Evolutionary conservation across 2,329 filamentous ascomycete genomes (phyloP).

Genomic region (Thermomyces lanuginosus): DNA sequence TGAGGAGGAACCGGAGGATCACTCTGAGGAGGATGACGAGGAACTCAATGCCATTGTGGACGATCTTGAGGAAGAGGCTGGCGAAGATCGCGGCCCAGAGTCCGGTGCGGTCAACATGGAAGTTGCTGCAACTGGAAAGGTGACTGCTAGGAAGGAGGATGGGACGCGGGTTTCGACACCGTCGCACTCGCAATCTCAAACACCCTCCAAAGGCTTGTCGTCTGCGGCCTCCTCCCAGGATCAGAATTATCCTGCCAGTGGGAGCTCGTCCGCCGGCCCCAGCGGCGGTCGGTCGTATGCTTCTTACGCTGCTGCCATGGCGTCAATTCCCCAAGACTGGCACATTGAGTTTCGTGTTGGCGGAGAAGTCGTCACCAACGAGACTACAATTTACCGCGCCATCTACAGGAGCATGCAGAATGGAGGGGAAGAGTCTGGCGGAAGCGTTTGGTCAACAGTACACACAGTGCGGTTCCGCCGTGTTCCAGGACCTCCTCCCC

Average conservation of each 20-base stretch:
- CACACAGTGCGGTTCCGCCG: conserved; percentile 87
- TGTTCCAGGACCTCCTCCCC: conserved; percentile 64
- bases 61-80: conserved; percentile 71
- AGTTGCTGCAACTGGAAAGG: conserved; percentile 67
- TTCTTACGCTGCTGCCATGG: conserved; percentile 68
- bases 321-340: conserved; percentile 76
- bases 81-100: conserved; percentile 56
- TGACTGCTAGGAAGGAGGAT: conserved; percentile 83
- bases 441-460: conserved; percentile 76
- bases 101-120: conserved; percentile 85
- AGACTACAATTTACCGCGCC: conserved; percentile 90
- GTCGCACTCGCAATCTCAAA: conserved; percentile 39
- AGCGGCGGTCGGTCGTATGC: conserved; percentile 42
- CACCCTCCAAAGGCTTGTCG: conserved; percentile 24
- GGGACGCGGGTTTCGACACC: conserved; percentile 76
- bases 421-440: conserved; percentile 48
- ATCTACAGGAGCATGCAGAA: conserved; percentile 56
- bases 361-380: conserved; percentile 59
- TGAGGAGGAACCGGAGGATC: conserved; percentile 42
- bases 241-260: too few species aligned
- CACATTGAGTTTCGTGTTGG: conserved; percentile 91
- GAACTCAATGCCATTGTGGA: conserved; percentile 79
- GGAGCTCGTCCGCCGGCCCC: conserved; percentile 9
- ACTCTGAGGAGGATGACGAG: conserved; percentile 38
- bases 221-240: conserved; percentile 14